Conservation (phyloP, 768 basidiomycete species). For the Hygrocybe coccinea region DNA sequence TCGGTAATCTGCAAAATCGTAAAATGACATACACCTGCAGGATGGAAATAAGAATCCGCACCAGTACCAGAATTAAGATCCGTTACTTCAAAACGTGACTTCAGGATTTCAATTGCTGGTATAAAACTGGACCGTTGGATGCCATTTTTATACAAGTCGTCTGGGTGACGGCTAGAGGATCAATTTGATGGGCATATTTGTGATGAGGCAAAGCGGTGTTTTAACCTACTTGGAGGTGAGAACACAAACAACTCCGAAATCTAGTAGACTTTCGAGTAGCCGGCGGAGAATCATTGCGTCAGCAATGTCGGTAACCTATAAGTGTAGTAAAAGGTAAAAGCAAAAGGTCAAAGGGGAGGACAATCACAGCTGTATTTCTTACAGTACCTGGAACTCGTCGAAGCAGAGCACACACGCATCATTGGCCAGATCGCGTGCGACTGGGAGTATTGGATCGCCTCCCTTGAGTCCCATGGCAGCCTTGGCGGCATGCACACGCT, state of each 20-base stretch:
- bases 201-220: neutral
- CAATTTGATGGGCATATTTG: conserved; percentile 5
- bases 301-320: conserved; percentile 89
- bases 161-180: conserved; percentile 82
- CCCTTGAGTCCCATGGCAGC: conserved; percentile 58
- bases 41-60: conserved; percentile 27
- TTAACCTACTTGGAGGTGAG: conserved; percentile 95
- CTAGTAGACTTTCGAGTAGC: conserved; percentile 79
- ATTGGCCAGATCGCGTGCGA: conserved; percentile 79
- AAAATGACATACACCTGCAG: conserved; percentile 3
- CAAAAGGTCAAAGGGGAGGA: conserved; percentile 1
- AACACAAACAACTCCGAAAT: conserved; percentile 86
- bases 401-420: conserved; percentile 88
- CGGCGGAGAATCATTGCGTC: conserved; percentile 97
- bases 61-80: conserved; percentile 96
- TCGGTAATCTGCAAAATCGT: conserved; percentile 69
- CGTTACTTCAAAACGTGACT: conserved; percentile 77
- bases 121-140: conserved; percentile 94
- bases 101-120: conserved; percentile 91
- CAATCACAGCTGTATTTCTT: neutral
- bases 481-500: conserved; percentile 82
- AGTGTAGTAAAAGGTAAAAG: too few relatives aligned
- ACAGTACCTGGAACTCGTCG: conserved; percentile 90
- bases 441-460: conserved; percentile 82
- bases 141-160: conserved; percentile 97